Evolutionary conservation across 805 yeast species (phyloP).

Genomic region (Cyberlindnera xylosilytica): DNA sequence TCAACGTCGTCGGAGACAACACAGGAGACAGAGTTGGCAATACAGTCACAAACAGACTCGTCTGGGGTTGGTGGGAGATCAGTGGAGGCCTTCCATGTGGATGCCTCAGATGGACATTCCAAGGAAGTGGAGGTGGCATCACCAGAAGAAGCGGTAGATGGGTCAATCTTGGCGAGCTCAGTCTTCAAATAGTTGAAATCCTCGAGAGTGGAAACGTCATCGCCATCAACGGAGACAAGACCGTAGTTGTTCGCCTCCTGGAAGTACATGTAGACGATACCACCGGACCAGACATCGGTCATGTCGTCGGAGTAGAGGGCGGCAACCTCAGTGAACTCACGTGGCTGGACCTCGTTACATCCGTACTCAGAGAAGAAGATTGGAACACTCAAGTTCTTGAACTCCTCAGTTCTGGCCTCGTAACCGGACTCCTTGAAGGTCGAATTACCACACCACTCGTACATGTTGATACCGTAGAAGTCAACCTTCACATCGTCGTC

Average conservation of each 20-base stretch:
- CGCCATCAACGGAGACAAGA: slow-evolving; percentile 54
- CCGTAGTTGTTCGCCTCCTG: slow-evolving; percentile 84
- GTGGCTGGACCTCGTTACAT: slow-evolving; percentile 71
- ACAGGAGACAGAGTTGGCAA: slow-evolving; percentile 52
- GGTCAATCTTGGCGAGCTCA: slow-evolving; percentile 50
- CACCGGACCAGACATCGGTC: slow-evolving; percentile 94
- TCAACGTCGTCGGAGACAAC: slow-evolving; percentile 51
- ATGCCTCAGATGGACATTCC: slow-evolving; percentile 48
- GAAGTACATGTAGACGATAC: slow-evolving; percentile 88
- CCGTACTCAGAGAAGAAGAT: slow-evolving; percentile 88
- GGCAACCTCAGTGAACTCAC: slow-evolving; percentile 72
- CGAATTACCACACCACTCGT: slow-evolving; percentile 88
- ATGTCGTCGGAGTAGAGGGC: slow-evolving; percentile 63
- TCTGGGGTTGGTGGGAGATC: slow-evolving; percentile 78
- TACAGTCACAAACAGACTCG: slow-evolving; percentile 61
- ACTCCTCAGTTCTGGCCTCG: slow-evolving; percentile 66
- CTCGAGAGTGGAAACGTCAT: slow-evolving; percentile 52
- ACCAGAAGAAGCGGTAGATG: slow-evolving; percentile 41
- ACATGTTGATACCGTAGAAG: slow-evolving; percentile 86
- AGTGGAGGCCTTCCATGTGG: slow-evolving; percentile 65
- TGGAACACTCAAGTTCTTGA: slow-evolving; percentile 71
- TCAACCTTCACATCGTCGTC: slow-evolving; percentile 54
- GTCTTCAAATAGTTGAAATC: slow-evolving; percentile 59
- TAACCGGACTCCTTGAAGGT: slow-evolving; percentile 64
- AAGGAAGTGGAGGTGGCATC: slow-evolving; percentile 35